Evolutionary conservation across 2,329 filamentous ascomycete species (phyloP).

Genomic region (Penicillium polonicum): DNA sequence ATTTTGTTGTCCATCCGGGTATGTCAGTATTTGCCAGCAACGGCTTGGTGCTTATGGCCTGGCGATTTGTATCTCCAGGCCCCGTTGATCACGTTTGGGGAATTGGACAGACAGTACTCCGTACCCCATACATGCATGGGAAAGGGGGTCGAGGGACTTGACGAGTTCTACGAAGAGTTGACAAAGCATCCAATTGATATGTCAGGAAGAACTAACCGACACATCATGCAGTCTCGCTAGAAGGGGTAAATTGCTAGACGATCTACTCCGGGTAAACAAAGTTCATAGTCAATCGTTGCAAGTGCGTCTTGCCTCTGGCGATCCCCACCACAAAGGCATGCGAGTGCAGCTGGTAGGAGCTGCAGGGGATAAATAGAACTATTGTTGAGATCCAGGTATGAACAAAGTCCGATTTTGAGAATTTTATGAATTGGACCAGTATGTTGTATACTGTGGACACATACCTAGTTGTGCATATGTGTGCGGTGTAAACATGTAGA

Average conservation of each 20-base stretch:
- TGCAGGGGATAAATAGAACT: not conserved
- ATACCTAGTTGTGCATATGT: not conserved
- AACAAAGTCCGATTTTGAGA: not conserved
- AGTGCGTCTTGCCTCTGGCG: not conserved
- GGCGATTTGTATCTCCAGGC: not conserved
- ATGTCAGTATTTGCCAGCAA: not conserved
- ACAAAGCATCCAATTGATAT: not conserved
- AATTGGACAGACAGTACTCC: not conserved
- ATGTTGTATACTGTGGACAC: no score
- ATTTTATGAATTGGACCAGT: not conserved
- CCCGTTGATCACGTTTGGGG: not conserved
- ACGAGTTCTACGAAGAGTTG: not conserved
- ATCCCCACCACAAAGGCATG: slow-evolving; percentile 5
- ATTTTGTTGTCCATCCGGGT: not conserved
- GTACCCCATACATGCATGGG: slow-evolving; percentile 3
- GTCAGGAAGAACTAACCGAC: not conserved
- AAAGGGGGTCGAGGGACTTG: not conserved
- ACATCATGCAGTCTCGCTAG: not conserved
- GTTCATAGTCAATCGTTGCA: not conserved
- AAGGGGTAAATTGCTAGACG: not conserved
- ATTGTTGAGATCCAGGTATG: not conserved
- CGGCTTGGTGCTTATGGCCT: not conserved
- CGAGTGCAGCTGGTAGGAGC: not conserved
- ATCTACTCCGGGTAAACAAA: not conserved
- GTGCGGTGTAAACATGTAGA: slow-evolving; percentile 11